Evolutionary conservation across 371 early-diverging fungal species (phyloP), one percentile per base, ranked within the genome.

Genomic region (Actinomortierella wolfii): DNA sequence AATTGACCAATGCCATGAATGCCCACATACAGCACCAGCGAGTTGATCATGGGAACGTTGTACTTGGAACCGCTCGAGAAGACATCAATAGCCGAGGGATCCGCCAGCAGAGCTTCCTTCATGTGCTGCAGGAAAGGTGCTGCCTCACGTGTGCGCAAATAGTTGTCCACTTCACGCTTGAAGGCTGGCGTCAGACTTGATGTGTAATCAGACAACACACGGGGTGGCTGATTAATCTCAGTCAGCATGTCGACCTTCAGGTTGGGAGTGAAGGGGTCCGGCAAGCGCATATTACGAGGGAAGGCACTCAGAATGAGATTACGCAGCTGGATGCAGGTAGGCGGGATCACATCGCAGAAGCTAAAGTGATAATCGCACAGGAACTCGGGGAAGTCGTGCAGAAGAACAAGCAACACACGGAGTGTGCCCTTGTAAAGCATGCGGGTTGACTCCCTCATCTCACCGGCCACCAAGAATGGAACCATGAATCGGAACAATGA

Each of bases 361-460:
- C 91, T 89, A 63, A 93, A 92, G 68, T 95, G 94, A 63, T 96
- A 93, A 61, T 90, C 92, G 64, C 96, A 92, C 47, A 99, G 80
- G 78, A 98, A 99, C 74, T 97, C 97, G 14, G 98, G 99, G 80
- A 94, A 97, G 77, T 99, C 99, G 77, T 97, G 98, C 53, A 97
- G 79, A n/a, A 98, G 67, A 6, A 97, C 93, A 24, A 98, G 79
- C 29, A 97, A 68, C 18, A 98, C 87, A n/a, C 97, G 86, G 15
- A 98, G 80, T 0, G 93, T 90, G 17, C 96, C 97, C 53, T 87
- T 85, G 80, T 99, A 98, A 34, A 98, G 82, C 55, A 90, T 68
- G 45, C 95, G 89, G 11, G 90, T 88, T 5, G 95, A 86, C 28
- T 91, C 91, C 44, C 82, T 78, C 54, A 90, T 75, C 63, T 90